A percentile compares a stretch with the other conserved stretches of the same genome.
Conservation (phyloP, 768 basidiomycete species). For the Lepiota venenata region DNA sequence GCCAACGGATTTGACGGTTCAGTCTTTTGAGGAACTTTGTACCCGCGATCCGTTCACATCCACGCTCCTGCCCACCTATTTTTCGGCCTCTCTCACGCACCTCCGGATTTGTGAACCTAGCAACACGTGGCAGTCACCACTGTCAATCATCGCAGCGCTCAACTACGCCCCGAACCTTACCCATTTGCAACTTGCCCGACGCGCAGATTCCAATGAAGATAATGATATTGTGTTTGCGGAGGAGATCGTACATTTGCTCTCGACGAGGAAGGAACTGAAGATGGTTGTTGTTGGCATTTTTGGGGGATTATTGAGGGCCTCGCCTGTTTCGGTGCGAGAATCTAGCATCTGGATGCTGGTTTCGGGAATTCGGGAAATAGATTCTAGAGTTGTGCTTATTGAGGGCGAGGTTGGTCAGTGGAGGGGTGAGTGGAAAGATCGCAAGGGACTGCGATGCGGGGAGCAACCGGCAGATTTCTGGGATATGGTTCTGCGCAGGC, state of each 20-base stretch:
- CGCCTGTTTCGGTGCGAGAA: slow-evolving; percentile 13
- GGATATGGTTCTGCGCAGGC: slow-evolving; percentile 4
- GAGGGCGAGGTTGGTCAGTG: slow-evolving; percentile 21
- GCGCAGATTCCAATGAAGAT: slow-evolving; percentile 35
- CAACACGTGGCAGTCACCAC: slow-evolving; percentile 32
- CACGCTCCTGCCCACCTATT: slow-evolving; percentile 10
- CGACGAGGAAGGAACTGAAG: slow-evolving; percentile 23
- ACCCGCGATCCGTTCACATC: slow-evolving; percentile 2
- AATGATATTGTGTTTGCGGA: slow-evolving; percentile 36
- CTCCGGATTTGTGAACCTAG: slow-evolving; percentile 38
- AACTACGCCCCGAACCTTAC: slow-evolving; percentile 32
- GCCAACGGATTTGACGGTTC: slow-evolving; percentile 25
- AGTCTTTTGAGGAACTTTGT: slow-evolving; percentile 20
- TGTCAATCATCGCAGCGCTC: slow-evolving; percentile 28
- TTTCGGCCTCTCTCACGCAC: slow-evolving; percentile 27
- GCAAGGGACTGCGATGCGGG: slow-evolving; percentile 15
- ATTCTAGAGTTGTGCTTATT: slow-evolving; percentile 22
- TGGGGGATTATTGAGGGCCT: slow-evolving; percentile 15
- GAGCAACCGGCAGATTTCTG: slow-evolving; percentile 18
- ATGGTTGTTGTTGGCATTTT: slow-evolving; percentile 34
- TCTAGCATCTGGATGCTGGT: slow-evolving; percentile 26
- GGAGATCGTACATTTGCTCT: slow-evolving; percentile 27
- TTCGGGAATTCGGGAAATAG: slow-evolving; percentile 16
- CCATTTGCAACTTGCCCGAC: slow-evolving; percentile 37
- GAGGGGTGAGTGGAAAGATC: slow-evolving; percentile 22